Evolutionary conservation across 2,329 filamentous ascomycete species (phyloP).

Genomic region (Xenoacremonium recifei): DNA sequence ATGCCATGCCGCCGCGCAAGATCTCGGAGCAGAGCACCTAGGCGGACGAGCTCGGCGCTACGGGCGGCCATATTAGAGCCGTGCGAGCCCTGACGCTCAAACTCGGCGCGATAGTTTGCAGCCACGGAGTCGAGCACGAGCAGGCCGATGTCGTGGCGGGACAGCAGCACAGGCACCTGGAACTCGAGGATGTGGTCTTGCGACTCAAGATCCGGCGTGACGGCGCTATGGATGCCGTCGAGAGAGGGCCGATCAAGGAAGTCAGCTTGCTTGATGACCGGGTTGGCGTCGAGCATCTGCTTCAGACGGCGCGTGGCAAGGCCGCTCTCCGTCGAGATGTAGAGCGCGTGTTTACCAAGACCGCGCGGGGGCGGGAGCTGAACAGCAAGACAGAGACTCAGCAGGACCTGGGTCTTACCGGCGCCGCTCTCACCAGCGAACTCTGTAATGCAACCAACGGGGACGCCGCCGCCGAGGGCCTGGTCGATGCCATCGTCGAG

Average conservation of each 20-base stretch:
- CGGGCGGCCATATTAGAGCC: constrained; percentile 69
- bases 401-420: constrained; percentile 92
- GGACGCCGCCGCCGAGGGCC: constrained; percentile 74
- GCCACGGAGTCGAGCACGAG: constrained; percentile 89
- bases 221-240: constrained; percentile 74
- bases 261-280: constrained; percentile 46
- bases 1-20: constrained; percentile 73
- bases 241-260: constrained; percentile 55
- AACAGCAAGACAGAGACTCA: constrained; percentile 78
- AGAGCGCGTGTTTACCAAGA: constrained; percentile 72
- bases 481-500: constrained; percentile 72
- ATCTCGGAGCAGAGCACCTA: constrained; percentile 73
- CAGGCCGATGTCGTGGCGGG: constrained; percentile 73
- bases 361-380: constrained; percentile 77
- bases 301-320: constrained; percentile 78
- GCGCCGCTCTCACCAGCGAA: constrained; percentile 90
- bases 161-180: constrained; percentile 83
- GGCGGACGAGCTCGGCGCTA: constrained; percentile 70
- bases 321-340: constrained; percentile 89
- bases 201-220: constrained; percentile 84
- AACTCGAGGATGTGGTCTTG: constrained; percentile 94
- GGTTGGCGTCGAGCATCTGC: constrained; percentile 72
- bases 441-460: constrained; percentile 79
- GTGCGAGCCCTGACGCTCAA: constrained; percentile 56
- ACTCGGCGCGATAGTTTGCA: constrained; percentile 93